These are phyloP conservation scores for Colletotrichum magnum DNA, from an alignment of 2,329 filamentous ascomycete species.

Conservation along the genomic window DNA sequence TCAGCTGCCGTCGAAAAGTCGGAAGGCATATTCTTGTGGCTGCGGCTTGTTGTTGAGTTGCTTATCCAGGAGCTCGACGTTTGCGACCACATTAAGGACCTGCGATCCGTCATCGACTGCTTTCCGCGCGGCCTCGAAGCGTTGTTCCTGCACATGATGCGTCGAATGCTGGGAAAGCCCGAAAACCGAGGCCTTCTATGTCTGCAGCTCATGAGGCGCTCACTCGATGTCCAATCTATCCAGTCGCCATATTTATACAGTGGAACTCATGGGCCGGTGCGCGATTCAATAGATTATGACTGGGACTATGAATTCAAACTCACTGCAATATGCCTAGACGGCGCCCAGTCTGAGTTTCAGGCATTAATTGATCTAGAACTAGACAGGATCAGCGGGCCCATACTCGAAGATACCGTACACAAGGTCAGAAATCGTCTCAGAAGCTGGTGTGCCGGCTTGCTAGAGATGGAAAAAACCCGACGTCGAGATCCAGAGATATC, in stretches of 20 bases:
- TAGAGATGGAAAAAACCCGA: background rate
- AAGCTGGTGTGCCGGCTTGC: slow-evolving; percentile 3
- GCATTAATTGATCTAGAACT: background rate
- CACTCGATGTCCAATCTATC: background rate
- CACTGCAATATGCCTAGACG: background rate
- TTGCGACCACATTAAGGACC: background rate
- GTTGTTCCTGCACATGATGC: slow-evolving; percentile 2
- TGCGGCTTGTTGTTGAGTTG: background rate
- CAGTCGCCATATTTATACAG: background rate
- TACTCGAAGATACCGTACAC: background rate
- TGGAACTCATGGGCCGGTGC: too few species aligned
- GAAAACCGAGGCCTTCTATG: background rate
- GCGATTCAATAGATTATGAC: background rate
- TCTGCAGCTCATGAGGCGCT: background rate
- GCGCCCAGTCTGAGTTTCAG: background rate
- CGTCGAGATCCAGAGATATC: background rate
- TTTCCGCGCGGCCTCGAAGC: background rate
- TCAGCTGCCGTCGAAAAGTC: background rate
- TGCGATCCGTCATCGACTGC: background rate
- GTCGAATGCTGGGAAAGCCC: background rate
- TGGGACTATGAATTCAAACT: background rate
- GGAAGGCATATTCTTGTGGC: slow-evolving; percentile 1
- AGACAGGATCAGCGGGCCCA: too few species aligned
- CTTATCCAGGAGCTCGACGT: background rate
- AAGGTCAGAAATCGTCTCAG: background rate